These are phyloP conservation scores for Huiozyma naganishii DNA, from an alignment of 805 yeast genomes.

Conservation along the genomic window DNA sequence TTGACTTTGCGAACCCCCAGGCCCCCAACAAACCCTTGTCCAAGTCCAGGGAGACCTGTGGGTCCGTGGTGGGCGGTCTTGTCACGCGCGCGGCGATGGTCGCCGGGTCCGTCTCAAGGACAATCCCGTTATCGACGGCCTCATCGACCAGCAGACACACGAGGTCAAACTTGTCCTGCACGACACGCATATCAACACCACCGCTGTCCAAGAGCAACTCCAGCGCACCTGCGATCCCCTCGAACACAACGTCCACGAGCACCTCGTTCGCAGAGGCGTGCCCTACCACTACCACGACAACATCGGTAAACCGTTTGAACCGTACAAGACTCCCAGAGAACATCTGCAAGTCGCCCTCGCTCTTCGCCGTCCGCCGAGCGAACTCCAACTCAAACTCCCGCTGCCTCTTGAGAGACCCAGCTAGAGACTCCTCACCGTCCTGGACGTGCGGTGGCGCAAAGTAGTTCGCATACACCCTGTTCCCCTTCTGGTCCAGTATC, in stretches of 20 bases:
- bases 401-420: slow-evolving; percentile 45
- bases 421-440: slow-evolving; percentile 2
- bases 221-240: slow-evolving; percentile 72
- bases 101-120: slow-evolving; percentile 80
- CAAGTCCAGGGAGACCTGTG: slow-evolving; percentile 49
- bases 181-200: slow-evolving; percentile 64
- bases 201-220: slow-evolving; percentile 50
- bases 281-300: slow-evolving; percentile 61
- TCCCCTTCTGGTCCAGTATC: slow-evolving; percentile 72
- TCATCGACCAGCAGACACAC: slow-evolving; percentile 84
- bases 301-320: slow-evolving; percentile 79
- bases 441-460: slow-evolving; percentile 53
- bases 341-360: slow-evolving; percentile 68
- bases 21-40: slow-evolving; percentile 77
- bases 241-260: slow-evolving; percentile 60
- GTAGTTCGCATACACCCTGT: slow-evolving; percentile 76
- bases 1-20: slow-evolving; percentile 78
- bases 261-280: slow-evolving; percentile 75
- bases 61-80: slow-evolving; percentile 68
- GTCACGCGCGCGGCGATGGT: slow-evolving; percentile 86
- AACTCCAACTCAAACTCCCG: slow-evolving; percentile 63
- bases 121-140: slow-evolving; percentile 85
- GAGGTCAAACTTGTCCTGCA: slow-evolving; percentile 77
- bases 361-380: slow-evolving; percentile 67
- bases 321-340: slow-evolving; percentile 71